Base-by-base conservation (phyloP, 2,329 filamentous ascomycete genomes). In the Aspergillus hortae region DNA sequence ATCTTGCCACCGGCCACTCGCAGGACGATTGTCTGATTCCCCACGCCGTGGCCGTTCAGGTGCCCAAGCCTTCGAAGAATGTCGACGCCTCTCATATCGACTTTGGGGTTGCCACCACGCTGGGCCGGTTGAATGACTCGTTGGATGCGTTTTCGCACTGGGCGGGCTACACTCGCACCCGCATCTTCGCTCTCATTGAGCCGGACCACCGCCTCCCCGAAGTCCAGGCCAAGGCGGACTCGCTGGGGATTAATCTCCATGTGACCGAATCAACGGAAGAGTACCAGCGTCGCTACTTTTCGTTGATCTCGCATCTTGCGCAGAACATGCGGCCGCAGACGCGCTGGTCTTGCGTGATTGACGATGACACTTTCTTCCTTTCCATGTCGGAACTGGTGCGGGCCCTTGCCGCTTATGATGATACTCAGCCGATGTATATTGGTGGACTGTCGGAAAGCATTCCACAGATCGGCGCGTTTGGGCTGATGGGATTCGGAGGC, bases 321-420 rank as follows among this genome's bases (percentile, higher is more conserved):
- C 62, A 72, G 21, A 69, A 76, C 46, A 64, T 71, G 30, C 74
- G 68, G 9, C 65, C 74, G 0, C 60, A 72, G 12, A 82, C 80
- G 0, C 69, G 72, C 30, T 86, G 83, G 82, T 74, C 77, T 12
- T 78, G 76, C 43, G 71, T 85, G 45, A 75, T 85, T 35, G 82
- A 86, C 61, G 83, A 86, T 60, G 83, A 86, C 59, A 86, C 83
- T 1, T 85, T 86, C 65, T 85, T 85, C 64, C 76, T 79, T 2
- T 81, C 78, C 2, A 74, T 85, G 42, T 65, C 77, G 47, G 72
- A 73, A 0, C 69, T 86, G 14, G 70, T 76, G 19, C 64, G 75
- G n/a, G 71, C 76, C 5, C 73, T 85, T 2, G 61, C 60, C 32
- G 63, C 68, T 35, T 74, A 80, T 56, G 77, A 85, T 60, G 72